Percentiles rank a stretch among this genome's conserved stretches.
Evolutionary conservation across 768 basidiomycete species (phyloP).

Genomic region (Pulveroboletus sp.): DNA sequence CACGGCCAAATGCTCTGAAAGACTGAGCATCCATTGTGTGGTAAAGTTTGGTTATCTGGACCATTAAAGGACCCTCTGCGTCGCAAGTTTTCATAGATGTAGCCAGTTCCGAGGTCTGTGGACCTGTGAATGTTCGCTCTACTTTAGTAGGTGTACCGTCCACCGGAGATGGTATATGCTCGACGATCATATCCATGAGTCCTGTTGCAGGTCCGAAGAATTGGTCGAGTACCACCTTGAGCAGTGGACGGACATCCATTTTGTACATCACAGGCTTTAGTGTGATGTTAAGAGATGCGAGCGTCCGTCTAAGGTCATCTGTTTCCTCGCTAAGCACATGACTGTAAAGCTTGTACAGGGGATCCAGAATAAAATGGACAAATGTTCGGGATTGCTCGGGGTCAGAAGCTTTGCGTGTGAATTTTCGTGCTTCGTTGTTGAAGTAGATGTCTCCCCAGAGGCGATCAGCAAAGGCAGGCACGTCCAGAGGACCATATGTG

Average conservation of each 20-base stretch:
- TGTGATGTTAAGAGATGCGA: slow-evolving; percentile 71
- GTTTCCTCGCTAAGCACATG: slow-evolving; percentile 93
- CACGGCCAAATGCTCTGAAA: slow-evolving; percentile 93
- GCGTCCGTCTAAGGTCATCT: slow-evolving; percentile 77
- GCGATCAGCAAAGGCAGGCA: slow-evolving; percentile 80
- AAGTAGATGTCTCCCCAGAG: slow-evolving; percentile 99
- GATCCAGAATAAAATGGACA: slow-evolving; percentile 93
- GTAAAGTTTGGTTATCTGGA: slow-evolving; percentile 91
- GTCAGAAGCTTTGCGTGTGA: slow-evolving; percentile 74
- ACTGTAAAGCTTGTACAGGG: slow-evolving; percentile 95
- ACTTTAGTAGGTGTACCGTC: slow-evolving; percentile 60
- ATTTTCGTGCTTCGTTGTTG: slow-evolving; percentile 78
- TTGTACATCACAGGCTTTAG: slow-evolving; percentile 94
- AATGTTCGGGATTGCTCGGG: slow-evolving; percentile 80
- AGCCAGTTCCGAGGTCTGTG: slow-evolving; percentile 76
- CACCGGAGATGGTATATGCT: slow-evolving; percentile 82
- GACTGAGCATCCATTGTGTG: slow-evolving; percentile 95
- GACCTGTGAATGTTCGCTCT: slow-evolving; percentile 83
- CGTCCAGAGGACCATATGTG: slow-evolving; percentile 81
- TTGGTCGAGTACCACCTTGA: slow-evolving; percentile 91
- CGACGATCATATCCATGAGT: slow-evolving; percentile 86
- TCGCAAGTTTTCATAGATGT: slow-evolving; percentile 79
- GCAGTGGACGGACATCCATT: slow-evolving; percentile 94
- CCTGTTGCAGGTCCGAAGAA: slow-evolving; percentile 93
- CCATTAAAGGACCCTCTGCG: slow-evolving; percentile 82